phyloP scores from a whole-genome alignment of 768 basidiomycete species.

The Termitomyces eurrhizus region DNA sequence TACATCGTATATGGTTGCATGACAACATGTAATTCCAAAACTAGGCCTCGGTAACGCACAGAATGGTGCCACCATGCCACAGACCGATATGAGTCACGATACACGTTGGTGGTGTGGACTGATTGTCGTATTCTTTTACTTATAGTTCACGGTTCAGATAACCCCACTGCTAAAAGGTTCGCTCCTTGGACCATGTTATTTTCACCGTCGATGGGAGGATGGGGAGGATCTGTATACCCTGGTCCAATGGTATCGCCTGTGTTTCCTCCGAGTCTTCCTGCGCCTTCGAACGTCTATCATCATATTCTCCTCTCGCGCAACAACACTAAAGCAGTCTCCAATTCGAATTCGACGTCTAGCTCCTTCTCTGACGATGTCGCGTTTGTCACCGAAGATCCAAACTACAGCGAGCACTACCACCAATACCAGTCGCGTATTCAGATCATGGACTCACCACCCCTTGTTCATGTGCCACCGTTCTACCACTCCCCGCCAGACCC shows the following conservation, averaged over 20 bases:
- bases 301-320: slow-evolving; percentile 10
- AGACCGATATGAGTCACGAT: background rate
- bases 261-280: slow-evolving; percentile 7
- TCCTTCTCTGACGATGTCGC: slow-evolving; percentile 26
- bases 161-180: background rate
- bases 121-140: background rate
- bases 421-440: slow-evolving; percentile 36
- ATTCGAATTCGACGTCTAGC: slow-evolving; percentile 17
- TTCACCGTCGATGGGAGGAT: background rate
- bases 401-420: slow-evolving; percentile 36
- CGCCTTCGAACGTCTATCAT: slow-evolving; percentile 8
- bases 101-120: background rate
- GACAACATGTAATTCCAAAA: background rate
- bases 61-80: background rate
- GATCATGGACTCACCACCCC: slow-evolving; percentile 27
- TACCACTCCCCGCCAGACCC: slow-evolving; percentile 12
- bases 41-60: background rate
- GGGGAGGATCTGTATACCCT: slow-evolving; percentile 4
- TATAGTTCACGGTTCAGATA: background rate
- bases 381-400: slow-evolving; percentile 36
- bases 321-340: slow-evolving; percentile 9
- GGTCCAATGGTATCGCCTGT: slow-evolving; percentile 8
- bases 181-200: slow-evolving; percentile 1
- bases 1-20: background rate
- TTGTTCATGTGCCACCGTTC: slow-evolving; percentile 31